Conservation (phyloP, 768 basidiomycete species). For the Lactarius indigo region DNA sequence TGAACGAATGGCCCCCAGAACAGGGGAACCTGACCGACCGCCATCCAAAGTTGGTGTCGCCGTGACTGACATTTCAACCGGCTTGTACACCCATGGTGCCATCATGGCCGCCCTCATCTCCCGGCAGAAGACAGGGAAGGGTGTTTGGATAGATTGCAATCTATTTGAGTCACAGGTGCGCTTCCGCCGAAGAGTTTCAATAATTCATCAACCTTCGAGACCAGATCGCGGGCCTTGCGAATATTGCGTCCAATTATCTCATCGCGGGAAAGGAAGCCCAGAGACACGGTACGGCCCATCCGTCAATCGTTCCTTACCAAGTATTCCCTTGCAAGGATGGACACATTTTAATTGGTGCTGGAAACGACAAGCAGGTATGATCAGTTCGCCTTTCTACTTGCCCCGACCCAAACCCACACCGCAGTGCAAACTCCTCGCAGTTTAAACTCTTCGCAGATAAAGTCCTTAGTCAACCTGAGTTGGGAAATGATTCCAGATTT, state of each 20-base stretch:
- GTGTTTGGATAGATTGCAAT: conserved; percentile 90
- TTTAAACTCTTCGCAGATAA: conserved; percentile 65
- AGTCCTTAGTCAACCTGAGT: conserved; percentile 58
- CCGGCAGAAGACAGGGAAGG: conserved; percentile 77
- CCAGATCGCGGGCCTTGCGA: conserved; percentile 86
- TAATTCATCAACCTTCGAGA: background rate
- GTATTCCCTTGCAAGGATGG: conserved; percentile 85
- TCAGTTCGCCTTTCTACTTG: background rate
- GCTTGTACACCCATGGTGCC: conserved; percentile 87
- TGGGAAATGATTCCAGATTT: conserved; percentile 61
- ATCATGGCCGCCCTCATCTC: conserved; percentile 88
- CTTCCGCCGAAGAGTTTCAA: background rate
- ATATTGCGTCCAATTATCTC: conserved; percentile 92
- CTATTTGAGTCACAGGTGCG: conserved; percentile 86
- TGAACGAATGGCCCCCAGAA: conserved; percentile 43
- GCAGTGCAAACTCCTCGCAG: conserved; percentile 36
- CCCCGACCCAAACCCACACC: background rate
- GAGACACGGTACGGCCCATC: conserved; percentile 89
- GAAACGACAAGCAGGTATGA: conserved; percentile 78
- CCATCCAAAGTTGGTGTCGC: conserved; percentile 97
- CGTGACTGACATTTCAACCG: conserved; percentile 84
- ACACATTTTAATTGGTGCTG: conserved; percentile 91
- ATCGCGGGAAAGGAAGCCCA: conserved; percentile 79
- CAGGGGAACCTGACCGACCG: conserved; percentile 80
- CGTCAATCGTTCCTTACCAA: conserved; percentile 92